Percentiles rank a stretch among this genome's conserved stretches.
Evolutionary conservation across 495 filamentous ascomycete genomes (phyloP).

Genomic region (Pseudoneurospora amorphoporcata): DNA sequence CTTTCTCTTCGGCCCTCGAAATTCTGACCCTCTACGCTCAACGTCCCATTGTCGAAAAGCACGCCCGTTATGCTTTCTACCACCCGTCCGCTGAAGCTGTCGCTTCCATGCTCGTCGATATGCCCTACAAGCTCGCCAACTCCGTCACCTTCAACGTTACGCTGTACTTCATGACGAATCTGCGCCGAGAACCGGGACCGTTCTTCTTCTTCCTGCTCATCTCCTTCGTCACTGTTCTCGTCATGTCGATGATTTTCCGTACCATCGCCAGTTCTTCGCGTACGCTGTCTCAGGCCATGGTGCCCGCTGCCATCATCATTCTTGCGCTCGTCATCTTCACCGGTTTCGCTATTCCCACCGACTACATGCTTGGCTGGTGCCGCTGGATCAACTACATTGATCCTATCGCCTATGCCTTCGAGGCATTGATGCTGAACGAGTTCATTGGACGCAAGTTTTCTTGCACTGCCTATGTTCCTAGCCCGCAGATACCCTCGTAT

Average conservation of each 20-base stretch:
- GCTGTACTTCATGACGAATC: constrained; percentile 79
- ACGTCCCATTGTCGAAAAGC: constrained; percentile 88
- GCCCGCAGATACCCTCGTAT: constrained; percentile 35
- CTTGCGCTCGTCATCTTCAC: constrained; percentile 79
- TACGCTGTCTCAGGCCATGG: constrained; percentile 73
- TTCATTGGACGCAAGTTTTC: constrained; percentile 55
- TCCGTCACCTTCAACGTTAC: constrained; percentile 52
- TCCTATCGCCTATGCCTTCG: constrained; percentile 79
- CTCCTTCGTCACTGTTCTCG: constrained; percentile 52
- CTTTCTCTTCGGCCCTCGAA: constrained; percentile 68
- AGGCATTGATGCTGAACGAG: constrained; percentile 85
- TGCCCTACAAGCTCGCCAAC: constrained; percentile 57
- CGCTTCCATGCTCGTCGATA: constrained; percentile 69
- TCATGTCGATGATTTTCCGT: constrained; percentile 77
- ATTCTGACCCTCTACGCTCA: constrained; percentile 79
- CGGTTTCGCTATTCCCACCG: constrained; percentile 73
- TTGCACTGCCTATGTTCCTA: constrained; percentile 55
- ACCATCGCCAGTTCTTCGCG: constrained; percentile 71
- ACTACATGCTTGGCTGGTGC: constrained; percentile 73
- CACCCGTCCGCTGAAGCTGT: constrained; percentile 83
- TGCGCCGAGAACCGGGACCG: constrained; percentile 64
- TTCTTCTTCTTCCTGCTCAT: constrained; percentile 77
- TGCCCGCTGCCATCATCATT: constrained; percentile 73
- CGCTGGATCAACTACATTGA: constrained; percentile 84
- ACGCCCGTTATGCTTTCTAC: constrained; percentile 81